Evolutionary conservation across 2,329 filamentous ascomycete genomes (phyloP).

Genomic region (Stromatinia cepivora): DNA sequence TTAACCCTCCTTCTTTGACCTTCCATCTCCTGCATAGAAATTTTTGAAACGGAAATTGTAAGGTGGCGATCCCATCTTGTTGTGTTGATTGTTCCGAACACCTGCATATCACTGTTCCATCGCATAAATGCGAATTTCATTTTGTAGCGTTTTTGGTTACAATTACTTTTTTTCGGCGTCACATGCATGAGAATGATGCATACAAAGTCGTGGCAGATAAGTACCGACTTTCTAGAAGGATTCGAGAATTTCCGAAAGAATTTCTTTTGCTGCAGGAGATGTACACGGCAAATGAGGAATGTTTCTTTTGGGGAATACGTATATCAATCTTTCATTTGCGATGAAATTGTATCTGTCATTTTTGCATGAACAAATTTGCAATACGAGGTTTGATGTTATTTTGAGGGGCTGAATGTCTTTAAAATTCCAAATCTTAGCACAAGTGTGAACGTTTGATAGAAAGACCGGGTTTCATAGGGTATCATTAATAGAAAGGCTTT

Average conservation of each 20-base stretch:
- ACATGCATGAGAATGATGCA: not conserved
- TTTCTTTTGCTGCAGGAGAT: conserved; percentile 5
- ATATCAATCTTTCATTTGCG: not conserved
- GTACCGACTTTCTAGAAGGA: conserved; percentile 23
- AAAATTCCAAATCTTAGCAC: not conserved
- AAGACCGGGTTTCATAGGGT: not conserved
- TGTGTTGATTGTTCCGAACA: not conserved
- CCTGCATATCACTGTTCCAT: conserved; percentile 4
- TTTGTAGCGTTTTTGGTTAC: not conserved
- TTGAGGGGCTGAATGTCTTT: not conserved
- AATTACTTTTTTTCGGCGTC: conserved; percentile 8
- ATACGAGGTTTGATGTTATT: conserved; percentile 12
- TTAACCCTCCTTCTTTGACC: conserved; percentile 21
- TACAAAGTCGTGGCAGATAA: not conserved
- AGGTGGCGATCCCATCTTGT: not conserved
- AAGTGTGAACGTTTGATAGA: not conserved
- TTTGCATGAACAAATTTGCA: conserved; percentile 3
- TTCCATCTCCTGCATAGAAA: conserved; percentile 24
- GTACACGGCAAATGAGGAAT: conserved; percentile 6
- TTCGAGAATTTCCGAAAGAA: conserved; percentile 20
- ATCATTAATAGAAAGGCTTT: not conserved
- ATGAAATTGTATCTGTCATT: conserved; percentile 9
- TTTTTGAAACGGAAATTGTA: conserved; percentile 27
- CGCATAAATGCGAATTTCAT: not conserved
- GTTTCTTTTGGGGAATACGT: not conserved